phyloP scores from a whole-genome alignment of 768 basidiomycete genomes.

The Phlebiopsis flavidoalba region DNA sequence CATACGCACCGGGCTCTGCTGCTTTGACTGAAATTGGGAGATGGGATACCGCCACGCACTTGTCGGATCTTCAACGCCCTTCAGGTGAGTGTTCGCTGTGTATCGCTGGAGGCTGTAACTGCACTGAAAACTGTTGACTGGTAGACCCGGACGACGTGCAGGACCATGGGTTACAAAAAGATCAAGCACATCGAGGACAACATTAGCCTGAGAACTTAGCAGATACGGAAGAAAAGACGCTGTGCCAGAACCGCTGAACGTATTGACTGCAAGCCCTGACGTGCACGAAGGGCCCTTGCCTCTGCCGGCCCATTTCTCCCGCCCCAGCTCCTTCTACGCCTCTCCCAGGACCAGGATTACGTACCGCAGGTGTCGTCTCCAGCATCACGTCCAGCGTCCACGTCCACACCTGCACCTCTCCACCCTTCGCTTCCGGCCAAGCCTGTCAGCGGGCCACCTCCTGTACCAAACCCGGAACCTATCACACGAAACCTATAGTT shows the following conservation, averaged over 20 bases:
- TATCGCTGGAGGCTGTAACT: too few relatives aligned
- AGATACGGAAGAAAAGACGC: conserved; percentile 39
- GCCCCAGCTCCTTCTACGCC: conserved; percentile 17
- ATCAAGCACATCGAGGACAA: conserved; percentile 65
- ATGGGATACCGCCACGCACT: conserved; percentile 70
- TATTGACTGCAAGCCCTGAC: conserved; percentile 32
- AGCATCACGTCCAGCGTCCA: conserved; percentile 24
- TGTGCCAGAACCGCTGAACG: conserved; percentile 34
- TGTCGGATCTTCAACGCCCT: conserved; percentile 60
- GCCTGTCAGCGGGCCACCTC: conserved; percentile 38
- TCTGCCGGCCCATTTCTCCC: conserved; percentile 28
- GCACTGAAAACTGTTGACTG: background rate
- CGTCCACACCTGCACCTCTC: conserved; percentile 40
- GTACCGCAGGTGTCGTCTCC: conserved; percentile 4
- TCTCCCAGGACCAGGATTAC: conserved; percentile 11
- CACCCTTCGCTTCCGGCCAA: conserved; percentile 73
- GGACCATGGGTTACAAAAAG: conserved; percentile 68
- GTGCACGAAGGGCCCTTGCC: conserved; percentile 35
- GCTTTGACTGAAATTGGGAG: conserved; percentile 80
- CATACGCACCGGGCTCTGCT: conserved; percentile 58
- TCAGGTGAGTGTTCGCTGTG: conserved; percentile 46
- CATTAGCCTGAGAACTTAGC: too few relatives aligned
- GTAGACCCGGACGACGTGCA: conserved; percentile 69
- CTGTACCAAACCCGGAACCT: conserved; percentile 23
- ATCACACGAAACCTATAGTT: conserved; percentile 19